These are phyloP conservation scores for Fusarium haematococcum DNA, from an alignment of 2,329 filamentous ascomycete genomes.

Conservation along the genomic window DNA sequence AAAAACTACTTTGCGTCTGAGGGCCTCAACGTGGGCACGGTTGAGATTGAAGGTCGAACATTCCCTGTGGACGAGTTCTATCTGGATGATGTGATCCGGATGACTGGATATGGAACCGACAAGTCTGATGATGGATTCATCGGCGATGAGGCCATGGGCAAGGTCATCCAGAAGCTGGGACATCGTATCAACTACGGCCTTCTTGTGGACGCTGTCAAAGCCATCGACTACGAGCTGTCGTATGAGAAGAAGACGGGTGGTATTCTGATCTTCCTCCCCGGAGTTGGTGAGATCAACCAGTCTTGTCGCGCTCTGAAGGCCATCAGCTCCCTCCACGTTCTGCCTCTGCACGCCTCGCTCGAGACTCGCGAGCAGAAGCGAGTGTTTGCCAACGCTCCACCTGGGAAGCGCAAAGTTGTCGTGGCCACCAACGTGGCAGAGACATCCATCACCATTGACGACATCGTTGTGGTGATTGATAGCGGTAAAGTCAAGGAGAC, in stretches of 20 bases:
- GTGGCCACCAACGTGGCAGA: conserved; percentile 97
- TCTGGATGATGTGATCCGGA: conserved; percentile 86
- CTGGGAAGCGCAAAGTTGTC: conserved; percentile 89
- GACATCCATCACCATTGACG: conserved; percentile 98
- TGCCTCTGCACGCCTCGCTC: conserved; percentile 92
- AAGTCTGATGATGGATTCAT: conserved; percentile 59
- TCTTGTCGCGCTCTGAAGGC: conserved; percentile 79
- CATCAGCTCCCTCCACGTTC: conserved; percentile 75
- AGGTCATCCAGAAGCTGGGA: conserved; percentile 77
- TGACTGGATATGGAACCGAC: conserved; percentile 78
- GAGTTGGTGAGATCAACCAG: conserved; percentile 89
- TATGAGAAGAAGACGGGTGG: conserved; percentile 76
- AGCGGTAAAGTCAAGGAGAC: conserved; percentile 97
- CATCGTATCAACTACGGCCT: conserved; percentile 93
- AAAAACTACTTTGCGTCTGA: conserved; percentile 73
- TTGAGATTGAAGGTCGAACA: conserved; percentile 92
- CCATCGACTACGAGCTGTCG: conserved; percentile 82
- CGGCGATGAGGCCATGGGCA: conserved; percentile 71
- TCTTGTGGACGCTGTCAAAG: conserved; percentile 80
- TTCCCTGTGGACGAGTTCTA: conserved; percentile 94
- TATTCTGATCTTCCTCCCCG: conserved; percentile 95
- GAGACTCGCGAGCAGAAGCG: conserved; percentile 88
- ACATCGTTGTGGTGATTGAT: conserved; percentile 96
- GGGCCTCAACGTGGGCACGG: conserved; percentile 72
- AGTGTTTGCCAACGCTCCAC: conserved; percentile 82